Base-by-base conservation (phyloP, 305 asterid genomes). In the Solanum aculeatissimum region DNA sequence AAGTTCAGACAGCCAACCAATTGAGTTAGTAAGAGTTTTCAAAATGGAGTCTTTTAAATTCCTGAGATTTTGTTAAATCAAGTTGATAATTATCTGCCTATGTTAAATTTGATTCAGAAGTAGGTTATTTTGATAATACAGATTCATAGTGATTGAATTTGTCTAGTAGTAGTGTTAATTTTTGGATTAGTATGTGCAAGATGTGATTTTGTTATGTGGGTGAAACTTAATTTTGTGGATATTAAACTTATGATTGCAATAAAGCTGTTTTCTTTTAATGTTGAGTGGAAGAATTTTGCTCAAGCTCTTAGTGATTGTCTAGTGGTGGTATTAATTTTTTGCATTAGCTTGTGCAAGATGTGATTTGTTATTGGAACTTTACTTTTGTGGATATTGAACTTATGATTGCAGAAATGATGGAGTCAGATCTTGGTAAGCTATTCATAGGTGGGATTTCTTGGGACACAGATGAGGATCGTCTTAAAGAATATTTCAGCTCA, bases 401-500 rank as follows among this genome's bases (percentile, higher is more conserved):
- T 68, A 77, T 69, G 63, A 79, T 53, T 87, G 89, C 88, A 92
- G 92, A 72, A 74, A 88, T 75, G 87, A 92, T 92, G 96, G 96
- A 91, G 88, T 80, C 85, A 49, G 96, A 92, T 88, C 94, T 89
- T 86, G 94, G 96, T 54, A 92, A 92, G 87, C 91, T 92, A 66
- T 92, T 92, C 66, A 83, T 92, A 70, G 95, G 95, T 85, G 95
- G 95, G 84, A 92, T 92, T 85, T 92, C 95, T n/a, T 92, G 95
- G 95, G 95, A 92, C 88, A 92, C 95, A 1, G 88, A 92, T 72
- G 95, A 92, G 85, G 94, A 92, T 74, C 93, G 92, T 25, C 92
- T 92, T 47, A 91, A 87, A 86, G 96, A 91, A 84, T 92, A 92
- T 86, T 92, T 92, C 84, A 91, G 90, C 45, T 84, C 91, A 2